A percentile compares a stretch with the other conserved stretches of the same genome.
phyloP scores from a whole-genome alignment of 2,329 filamentous ascomycete genomes.

The Leptoxyphium fumago region DNA sequence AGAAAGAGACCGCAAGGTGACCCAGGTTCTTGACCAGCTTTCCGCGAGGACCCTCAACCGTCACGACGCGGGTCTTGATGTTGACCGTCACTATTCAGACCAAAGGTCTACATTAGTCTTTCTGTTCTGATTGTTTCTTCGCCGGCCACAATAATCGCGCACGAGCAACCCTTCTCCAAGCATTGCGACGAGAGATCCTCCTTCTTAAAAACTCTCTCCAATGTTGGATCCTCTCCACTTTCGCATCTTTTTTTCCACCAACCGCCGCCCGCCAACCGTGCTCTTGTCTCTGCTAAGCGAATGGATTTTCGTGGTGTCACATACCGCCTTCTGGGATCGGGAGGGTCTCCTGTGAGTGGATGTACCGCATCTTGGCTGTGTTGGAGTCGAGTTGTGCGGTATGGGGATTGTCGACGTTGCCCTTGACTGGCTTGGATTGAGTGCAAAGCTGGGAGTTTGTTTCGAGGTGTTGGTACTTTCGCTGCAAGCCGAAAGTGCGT shows the following conservation, averaged over 20 bases:
- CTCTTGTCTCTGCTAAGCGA: background rate
- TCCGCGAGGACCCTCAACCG: conserved; percentile 93
- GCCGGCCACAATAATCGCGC: background rate
- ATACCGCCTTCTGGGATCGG: conserved; percentile 92
- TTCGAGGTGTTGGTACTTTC: background rate
- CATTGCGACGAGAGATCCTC: no score
- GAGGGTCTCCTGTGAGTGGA: conserved; percentile 94
- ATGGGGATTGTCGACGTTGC: background rate
- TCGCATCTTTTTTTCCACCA: background rate
- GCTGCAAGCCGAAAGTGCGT: background rate
- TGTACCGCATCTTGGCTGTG: conserved; percentile 89
- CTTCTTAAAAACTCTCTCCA: background rate
- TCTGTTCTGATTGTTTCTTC: conserved; percentile 3
- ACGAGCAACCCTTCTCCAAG: no score
- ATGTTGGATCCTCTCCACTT: background rate
- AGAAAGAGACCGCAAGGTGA: conserved; percentile 94
- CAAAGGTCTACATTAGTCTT: conserved; percentile 8
- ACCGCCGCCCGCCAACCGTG: background rate
- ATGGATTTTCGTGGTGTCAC: conserved; percentile 28
- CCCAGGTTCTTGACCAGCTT: conserved; percentile 95
- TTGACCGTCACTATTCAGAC: conserved; percentile 74
- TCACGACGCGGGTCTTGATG: conserved; percentile 95
- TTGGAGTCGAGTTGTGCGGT: conserved; percentile 4
- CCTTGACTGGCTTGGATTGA: background rate
- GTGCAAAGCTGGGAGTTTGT: background rate